Percentiles rank a stretch among this genome's conserved stretches.
Conservation (phyloP, 2,329 filamentous ascomycete genomes). For the Colletotrichum abscissum region DNA sequence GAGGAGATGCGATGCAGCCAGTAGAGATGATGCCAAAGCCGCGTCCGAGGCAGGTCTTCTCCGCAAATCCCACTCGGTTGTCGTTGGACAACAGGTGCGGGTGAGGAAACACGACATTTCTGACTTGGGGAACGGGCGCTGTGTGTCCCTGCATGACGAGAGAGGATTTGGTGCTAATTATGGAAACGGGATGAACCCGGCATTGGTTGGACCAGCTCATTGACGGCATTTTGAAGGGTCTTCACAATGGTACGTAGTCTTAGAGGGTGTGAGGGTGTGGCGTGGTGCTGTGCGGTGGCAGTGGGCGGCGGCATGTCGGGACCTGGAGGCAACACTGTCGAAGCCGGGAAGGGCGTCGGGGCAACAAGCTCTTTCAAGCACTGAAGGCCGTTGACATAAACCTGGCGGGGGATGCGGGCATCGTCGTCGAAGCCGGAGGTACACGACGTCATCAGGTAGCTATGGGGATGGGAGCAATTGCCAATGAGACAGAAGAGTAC, state of each 20-base stretch:
- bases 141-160: conserved; percentile 30
- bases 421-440: conserved; percentile 30
- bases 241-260: conserved; percentile 17
- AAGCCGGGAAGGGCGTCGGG: conserved; percentile 26
- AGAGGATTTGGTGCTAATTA: conserved; percentile 31
- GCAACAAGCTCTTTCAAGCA: conserved; percentile 25
- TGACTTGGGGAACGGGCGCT: conserved; percentile 8
- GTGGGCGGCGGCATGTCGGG: conserved; percentile 16
- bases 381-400: conserved; percentile 31
- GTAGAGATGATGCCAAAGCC: neutral
- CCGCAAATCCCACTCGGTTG: conserved; percentile 6
- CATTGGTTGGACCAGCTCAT: conserved; percentile 21
- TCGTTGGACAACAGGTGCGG: conserved; percentile 8
- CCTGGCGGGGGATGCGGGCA: conserved; percentile 29
- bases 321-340: neutral
- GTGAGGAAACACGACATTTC: conserved; percentile 22
- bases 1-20: neutral
- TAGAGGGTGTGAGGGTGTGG: neutral
- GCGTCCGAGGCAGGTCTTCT: neutral
- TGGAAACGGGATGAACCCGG: conserved; percentile 34
- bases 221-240: conserved; percentile 28
- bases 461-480: conserved; percentile 22
- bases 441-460: conserved; percentile 34
- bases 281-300: conserved; percentile 7
- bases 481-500: conserved; percentile 3